Conservation (phyloP, 140 eudicot species). For the Stevia rebaudiana region DNA sequence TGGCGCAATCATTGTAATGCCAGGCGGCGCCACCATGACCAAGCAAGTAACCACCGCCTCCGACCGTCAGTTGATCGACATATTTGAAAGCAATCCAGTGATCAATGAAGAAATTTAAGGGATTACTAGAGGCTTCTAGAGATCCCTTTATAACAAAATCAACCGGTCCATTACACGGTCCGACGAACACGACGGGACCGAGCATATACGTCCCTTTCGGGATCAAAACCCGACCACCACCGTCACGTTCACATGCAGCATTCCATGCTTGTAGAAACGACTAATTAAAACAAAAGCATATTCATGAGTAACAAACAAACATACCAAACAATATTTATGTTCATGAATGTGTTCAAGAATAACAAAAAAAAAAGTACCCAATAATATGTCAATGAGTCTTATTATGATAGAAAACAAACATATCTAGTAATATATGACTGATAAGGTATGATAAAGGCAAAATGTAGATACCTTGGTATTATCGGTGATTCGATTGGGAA, state of each 20-base stretch:
- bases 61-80: conserved; percentile 31
- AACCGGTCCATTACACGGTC: conserved; percentile 41
- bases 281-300: conserved; percentile 28
- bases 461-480: conserved; percentile 30
- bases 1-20: conserved; percentile 43
- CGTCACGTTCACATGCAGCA: conserved; percentile 39
- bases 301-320: too few species aligned
- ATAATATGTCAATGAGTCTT: too few species aligned
- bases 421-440: too few species aligned
- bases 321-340: too few species aligned
- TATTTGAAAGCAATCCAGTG: conserved; percentile 54
- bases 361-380: too few species aligned
- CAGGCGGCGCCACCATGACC: conserved; percentile 46
- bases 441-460: too few species aligned
- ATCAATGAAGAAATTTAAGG: conserved; percentile 14
- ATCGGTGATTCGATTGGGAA: conserved; percentile 29
- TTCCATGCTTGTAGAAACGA: conserved; percentile 57
- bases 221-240: conserved; percentile 27
- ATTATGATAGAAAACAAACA: too few species aligned
- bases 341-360: too few species aligned
- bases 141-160: conserved; percentile 33
- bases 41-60: conserved; percentile 57
- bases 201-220: conserved; percentile 42
- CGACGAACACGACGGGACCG: conserved; percentile 31
- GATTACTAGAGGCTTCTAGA: conserved; percentile 37